These are phyloP conservation scores for Curvularia sp. DNA, from an alignment of 2,329 filamentous ascomycete genomes.

Conservation along the genomic window DNA sequence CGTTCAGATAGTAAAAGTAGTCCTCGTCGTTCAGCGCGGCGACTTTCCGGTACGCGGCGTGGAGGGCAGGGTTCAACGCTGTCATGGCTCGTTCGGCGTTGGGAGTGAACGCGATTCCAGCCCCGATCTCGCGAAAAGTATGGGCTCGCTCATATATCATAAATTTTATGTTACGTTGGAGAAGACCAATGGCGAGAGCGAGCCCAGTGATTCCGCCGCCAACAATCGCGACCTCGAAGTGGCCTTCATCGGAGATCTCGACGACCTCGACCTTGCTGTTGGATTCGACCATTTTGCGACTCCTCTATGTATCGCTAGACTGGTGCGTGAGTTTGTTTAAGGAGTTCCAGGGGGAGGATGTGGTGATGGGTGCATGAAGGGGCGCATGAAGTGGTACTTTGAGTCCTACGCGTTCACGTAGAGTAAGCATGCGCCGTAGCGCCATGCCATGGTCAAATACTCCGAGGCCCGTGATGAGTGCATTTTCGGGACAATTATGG, in stretches of 20 bases:
- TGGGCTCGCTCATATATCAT: constrained; percentile 26
- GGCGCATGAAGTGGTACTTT: not conserved
- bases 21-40: constrained; percentile 39
- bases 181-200: constrained; percentile 22
- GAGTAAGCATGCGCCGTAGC: not conserved
- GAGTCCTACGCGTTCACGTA: not conserved
- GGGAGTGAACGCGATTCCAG: constrained; percentile 48
- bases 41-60: constrained; percentile 44
- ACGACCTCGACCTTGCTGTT: not conserved
- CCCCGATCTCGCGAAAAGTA: constrained; percentile 28
- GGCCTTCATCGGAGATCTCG: not conserved
- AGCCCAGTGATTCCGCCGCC: constrained; percentile 33
- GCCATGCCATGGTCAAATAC: not conserved
- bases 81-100: constrained; percentile 61
- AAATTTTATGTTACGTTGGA: constrained; percentile 19
- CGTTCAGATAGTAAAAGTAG: constrained; percentile 2
- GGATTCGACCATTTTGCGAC: not conserved
- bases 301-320: not conserved
- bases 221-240: constrained; percentile 25
- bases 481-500: not conserved
- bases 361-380: not conserved
- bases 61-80: constrained; percentile 54
- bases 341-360: not conserved
- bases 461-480: not conserved
- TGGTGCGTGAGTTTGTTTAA: not conserved